A percentile compares a stretch with the other conserved stretches of the same genome.
Conservation (phyloP, 345 rosid species). For the Dipteronia sinensis region DNA sequence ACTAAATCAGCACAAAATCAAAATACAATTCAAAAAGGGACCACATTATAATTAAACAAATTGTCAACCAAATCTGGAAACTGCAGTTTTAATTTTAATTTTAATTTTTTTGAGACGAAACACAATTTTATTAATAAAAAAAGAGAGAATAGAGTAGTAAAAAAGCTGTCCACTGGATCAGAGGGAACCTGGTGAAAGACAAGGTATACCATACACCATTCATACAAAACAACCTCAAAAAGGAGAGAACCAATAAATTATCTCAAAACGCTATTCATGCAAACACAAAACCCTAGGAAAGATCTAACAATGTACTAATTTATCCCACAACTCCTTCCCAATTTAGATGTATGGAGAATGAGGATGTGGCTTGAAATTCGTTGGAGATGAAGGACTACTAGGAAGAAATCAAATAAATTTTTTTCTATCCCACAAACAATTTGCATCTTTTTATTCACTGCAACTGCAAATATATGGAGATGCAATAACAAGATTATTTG, state of each 20-base stretch:
- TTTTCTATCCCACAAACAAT: neutral
- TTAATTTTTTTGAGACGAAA: too few species aligned
- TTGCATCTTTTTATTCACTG: neutral
- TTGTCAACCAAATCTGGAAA: neutral
- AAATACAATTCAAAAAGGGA: neutral
- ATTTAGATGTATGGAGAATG: too few species aligned
- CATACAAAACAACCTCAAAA: too few species aligned
- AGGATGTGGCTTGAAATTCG: too few species aligned
- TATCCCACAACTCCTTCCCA: too few species aligned
- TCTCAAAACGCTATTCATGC: too few species aligned
- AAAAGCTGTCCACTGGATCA: neutral
- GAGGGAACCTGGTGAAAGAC: neutral
- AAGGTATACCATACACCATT: neutral
- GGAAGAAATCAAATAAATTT: neutral
- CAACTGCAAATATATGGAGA: neutral
- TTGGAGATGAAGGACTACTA: too few species aligned
- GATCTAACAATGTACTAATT: too few species aligned
- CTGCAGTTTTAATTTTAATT: neutral
- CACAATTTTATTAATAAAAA: neutral
- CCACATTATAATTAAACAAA: neutral
- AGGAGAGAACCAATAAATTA: too few species aligned
- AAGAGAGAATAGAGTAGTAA: neutral
- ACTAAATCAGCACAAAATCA: slow-evolving; percentile 12
- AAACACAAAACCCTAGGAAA: too few species aligned
- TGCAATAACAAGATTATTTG: neutral